Base-by-base conservation (phyloP, 257 asterid genomes). In the Capsicum baccatum region DNA sequence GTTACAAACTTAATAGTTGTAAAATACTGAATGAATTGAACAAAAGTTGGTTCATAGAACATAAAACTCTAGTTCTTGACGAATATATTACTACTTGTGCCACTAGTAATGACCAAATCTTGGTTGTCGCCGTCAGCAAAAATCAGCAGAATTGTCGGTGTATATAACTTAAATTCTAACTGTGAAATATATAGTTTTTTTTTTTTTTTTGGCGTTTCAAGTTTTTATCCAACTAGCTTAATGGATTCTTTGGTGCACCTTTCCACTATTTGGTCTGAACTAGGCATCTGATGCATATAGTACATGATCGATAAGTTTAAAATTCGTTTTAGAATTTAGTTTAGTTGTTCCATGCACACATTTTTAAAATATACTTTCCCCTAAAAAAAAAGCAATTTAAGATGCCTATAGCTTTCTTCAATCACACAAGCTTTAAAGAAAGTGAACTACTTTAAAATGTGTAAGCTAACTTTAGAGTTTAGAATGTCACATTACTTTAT, bases 241-340 rank as follows among this genome's bases (percentile, higher is more conserved):
- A 33, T 73, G n/a, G 80, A 50, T 74, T n/a, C 60, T 13, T 71
- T 71, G 57, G 44, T 74, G 74, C 50, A 8, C 50, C 48, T 7
- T 33, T 67, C 74, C 74, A 35, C 74, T 35, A 66, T 66, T 6
- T 66, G 48, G 74, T 12, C 15, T 48, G 60, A 73, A 73, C 60
- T 73, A 73, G 56, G 80, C 80, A 73, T 73, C 80, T 19, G 44
- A 73, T 73, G 59, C 60, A 73, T 48, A n/a, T 8, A 12, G 19
- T n/a, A 15, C 12, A 10, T 73, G 15, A 26, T 26, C 33, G 33
- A 12, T 33, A 16, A n/a, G 58, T n/a, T 17, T 50, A 12, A 39
- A 15, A 7, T 50, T 9, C 3, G 50, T 60, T 74, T 74, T 21
- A 19, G 80, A 74, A 74, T 74, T 74, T 74, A 37, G n/a, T 71